Percentiles rank a stretch among this genome's conserved stretches.
These are phyloP conservation scores for Venturia nashicola DNA, from an alignment of 2,329 filamentous ascomycete genomes.

Conservation along the genomic window DNA sequence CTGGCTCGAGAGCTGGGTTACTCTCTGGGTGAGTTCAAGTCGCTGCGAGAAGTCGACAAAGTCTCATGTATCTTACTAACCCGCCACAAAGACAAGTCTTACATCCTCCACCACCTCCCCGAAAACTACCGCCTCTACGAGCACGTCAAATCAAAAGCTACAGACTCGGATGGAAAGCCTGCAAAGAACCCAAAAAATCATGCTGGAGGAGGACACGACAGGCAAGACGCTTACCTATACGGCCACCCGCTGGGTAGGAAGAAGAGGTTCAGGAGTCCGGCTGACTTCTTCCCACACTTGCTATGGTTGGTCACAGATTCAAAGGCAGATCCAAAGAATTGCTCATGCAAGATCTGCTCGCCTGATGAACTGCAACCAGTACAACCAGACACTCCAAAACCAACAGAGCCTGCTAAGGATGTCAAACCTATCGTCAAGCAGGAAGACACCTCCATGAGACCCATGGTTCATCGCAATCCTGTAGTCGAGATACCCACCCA, in stretches of 20 bases:
- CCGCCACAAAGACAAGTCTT: slow-evolving; percentile 23
- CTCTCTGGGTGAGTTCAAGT: not conserved
- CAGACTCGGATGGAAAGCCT: slow-evolving; percentile 27
- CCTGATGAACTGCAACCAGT: slow-evolving; percentile 37
- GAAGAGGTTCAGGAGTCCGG: slow-evolving; percentile 46
- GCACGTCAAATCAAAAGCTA: slow-evolving; percentile 40
- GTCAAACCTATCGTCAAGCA: slow-evolving; percentile 13
- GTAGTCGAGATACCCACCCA: slow-evolving; percentile 18
- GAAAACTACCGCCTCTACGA: slow-evolving; percentile 46
- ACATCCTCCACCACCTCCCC: slow-evolving; percentile 41
- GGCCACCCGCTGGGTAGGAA: slow-evolving; percentile 44
- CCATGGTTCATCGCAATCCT: slow-evolving; percentile 3
- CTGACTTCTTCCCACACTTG: slow-evolving; percentile 48
- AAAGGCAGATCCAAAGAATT: slow-evolving; percentile 40
- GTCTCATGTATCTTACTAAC: not conserved
- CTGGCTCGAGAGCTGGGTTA: slow-evolving; percentile 36
- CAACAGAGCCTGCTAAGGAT: slow-evolving; percentile 6
- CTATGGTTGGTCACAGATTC: slow-evolving; percentile 44
- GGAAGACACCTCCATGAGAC: not conserved
- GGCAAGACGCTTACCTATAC: slow-evolving; percentile 49
- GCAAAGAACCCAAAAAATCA: slow-evolving; percentile 36
- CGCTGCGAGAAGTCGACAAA: not conserved
- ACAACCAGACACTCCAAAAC: slow-evolving; percentile 14
- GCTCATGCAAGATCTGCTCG: slow-evolving; percentile 44
- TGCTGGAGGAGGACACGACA: slow-evolving; percentile 37